Base-by-base conservation (phyloP, 116 monocot species). In the Trichopus zeylanicus region DNA sequence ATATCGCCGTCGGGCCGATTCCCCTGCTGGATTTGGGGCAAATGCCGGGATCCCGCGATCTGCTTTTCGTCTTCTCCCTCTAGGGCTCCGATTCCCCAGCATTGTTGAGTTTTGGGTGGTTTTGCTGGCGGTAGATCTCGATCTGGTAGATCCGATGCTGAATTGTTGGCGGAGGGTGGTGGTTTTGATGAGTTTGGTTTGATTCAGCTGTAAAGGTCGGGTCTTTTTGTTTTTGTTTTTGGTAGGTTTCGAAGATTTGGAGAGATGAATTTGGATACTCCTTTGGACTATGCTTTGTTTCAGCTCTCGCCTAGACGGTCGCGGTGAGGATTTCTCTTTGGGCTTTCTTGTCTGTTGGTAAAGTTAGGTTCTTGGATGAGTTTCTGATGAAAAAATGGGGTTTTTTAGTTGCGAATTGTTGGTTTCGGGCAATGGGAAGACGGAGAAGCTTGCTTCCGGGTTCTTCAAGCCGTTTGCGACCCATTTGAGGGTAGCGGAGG, bases 221-320 rank as follows among this genome's bases (percentile, higher is more conserved):
- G 1, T 13, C 13, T 42, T 42, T 42, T 42, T 42, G 42, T 42
- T 13, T 13, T 42, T n/a, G n/a, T 42, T 42, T 42, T 0, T n/a
- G 42, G 13, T 42, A 15, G 42, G 13, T 42, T 18, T 42, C n/a
- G 42, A 42, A 1, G 42, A 42, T 42, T 42, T 42, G 42, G 42
- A 42, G 13, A n/a, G 18, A 87, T 87, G 87, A 67, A 87, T 42
- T 73, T 79, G 11, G 83, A 81, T 18, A 69, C 86, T 29, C 58
- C 81, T 34, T 76, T 95, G 31, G 90, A 95, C 56, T 77, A 55
- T 68, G 95, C 95, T 26, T 57, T 81, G 51, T 95, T 95, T 62
- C 90, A 95, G 74, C 86, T 95, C 35, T 95, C 90, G 18, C 95
- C 95, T 55, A 70, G 71, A 64, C 75, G 79, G 18, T 73, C 79